phyloP scores from a whole-genome alignment of 352 stramenopile genomes.

The Phytophthora aleatoria region DNA sequence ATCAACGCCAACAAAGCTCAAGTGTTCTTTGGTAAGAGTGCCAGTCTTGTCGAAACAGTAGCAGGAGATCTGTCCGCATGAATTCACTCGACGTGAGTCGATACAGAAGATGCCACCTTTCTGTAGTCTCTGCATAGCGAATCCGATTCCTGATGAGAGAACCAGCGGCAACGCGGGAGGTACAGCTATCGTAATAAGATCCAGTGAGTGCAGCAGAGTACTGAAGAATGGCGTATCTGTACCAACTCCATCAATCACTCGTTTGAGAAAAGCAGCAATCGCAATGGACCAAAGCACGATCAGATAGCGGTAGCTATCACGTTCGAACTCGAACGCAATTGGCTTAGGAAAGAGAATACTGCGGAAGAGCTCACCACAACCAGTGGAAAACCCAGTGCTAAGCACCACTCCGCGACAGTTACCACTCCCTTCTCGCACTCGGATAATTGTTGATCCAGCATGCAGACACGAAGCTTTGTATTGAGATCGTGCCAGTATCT shows the following conservation, averaged over 20 bases:
- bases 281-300: conserved; percentile 37
- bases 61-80: conserved; percentile 53
- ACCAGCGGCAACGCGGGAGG: conserved; percentile 54
- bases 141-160: conserved; percentile 49
- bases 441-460: conserved; percentile 37
- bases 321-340: conserved; percentile 42
- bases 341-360: conserved; percentile 46
- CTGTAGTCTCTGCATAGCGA: conserved; percentile 45
- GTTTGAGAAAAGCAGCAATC: conserved; percentile 40
- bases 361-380: conserved; percentile 49
- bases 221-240: conserved; percentile 23
- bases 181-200: conserved; percentile 59
- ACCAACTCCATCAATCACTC: conserved; percentile 25
- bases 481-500: conserved; percentile 24
- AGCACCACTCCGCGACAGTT: conserved; percentile 42
- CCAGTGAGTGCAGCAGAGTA: conserved; percentile 41
- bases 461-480: conserved; percentile 41
- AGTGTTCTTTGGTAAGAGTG: conserved; percentile 54
- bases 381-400: conserved; percentile 51
- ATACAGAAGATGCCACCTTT: conserved; percentile 45
- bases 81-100: conserved; percentile 53
- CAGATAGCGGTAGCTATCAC: conserved; percentile 54
- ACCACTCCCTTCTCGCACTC: conserved; percentile 25
- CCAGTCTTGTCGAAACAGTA: conserved; percentile 79
- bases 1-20: conserved; percentile 49